A percentile compares a stretch with the other conserved stretches of the same genome.
phyloP scores from a whole-genome alignment of 2,329 filamentous ascomycete species.

The Colletotrichum sp. region DNA sequence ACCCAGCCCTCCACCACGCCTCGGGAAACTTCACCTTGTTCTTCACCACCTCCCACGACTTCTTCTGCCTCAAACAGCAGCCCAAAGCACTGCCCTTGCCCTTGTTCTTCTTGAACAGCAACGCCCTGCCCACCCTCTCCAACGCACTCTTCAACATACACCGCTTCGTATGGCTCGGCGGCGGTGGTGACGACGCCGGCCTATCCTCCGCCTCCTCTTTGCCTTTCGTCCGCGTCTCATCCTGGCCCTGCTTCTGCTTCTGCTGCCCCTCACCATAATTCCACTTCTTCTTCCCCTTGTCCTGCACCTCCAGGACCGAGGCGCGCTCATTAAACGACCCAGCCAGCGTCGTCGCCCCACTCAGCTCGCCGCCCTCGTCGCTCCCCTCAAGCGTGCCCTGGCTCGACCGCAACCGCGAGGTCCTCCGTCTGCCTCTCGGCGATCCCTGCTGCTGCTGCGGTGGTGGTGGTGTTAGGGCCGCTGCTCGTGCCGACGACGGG shows the following conservation, averaged over 20 bases:
- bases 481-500: neutral
- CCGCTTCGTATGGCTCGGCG: neutral
- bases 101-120: neutral
- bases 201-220: neutral
- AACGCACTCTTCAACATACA: neutral
- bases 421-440: neutral
- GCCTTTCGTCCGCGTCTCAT: neutral
- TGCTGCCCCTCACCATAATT: neutral
- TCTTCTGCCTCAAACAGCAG: neutral
- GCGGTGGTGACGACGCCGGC: neutral
- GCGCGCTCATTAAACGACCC: neutral
- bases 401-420: neutral
- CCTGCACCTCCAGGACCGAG: neutral
- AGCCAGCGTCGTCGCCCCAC: neutral
- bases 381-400: neutral
- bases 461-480: neutral
- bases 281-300: neutral
- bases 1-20: conserved; percentile 4
- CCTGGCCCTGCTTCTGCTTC: no score
- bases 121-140: fast-evolving
- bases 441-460: neutral
- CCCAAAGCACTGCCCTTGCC: neutral
- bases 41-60: neutral
- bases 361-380: neutral
- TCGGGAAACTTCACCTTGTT: neutral